A percentile compares a stretch with the other conserved stretches of the same genome.
Conservation (phyloP, 176 grass and related monocot species). For the Eragrostis curvula region DNA sequence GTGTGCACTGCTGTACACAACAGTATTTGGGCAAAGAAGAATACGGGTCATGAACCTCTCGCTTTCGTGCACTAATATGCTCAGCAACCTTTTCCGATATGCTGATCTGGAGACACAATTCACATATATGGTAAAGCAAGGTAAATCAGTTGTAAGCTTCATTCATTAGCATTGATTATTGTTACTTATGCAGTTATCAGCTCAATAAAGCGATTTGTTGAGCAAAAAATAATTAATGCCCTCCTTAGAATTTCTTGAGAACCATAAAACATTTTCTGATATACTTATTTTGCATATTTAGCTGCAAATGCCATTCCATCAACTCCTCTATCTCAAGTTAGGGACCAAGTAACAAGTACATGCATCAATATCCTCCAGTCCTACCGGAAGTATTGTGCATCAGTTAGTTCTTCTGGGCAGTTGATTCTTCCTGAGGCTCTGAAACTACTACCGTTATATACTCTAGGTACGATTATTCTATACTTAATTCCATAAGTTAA, state of each 20-base stretch:
- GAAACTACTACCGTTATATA: conserved; percentile 88
- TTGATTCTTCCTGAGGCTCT: conserved; percentile 88
- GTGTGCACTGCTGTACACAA: conserved; percentile 87
- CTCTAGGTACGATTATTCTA: conserved; percentile 57
- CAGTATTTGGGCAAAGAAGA: conserved; percentile 84
- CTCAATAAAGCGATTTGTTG: conserved; percentile 13
- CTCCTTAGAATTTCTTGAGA: conserved; percentile 4
- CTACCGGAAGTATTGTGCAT: conserved; percentile 82
- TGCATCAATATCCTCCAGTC: conserved; percentile 90
- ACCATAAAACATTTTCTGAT: neutral
- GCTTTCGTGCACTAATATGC: conserved; percentile 71
- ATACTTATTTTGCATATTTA: conserved; percentile 38
- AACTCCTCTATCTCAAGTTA: conserved; percentile 63
- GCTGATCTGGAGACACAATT: conserved; percentile 88
- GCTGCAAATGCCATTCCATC: conserved; percentile 65
- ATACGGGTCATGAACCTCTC: conserved; percentile 88
- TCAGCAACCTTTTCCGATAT: conserved; percentile 77
- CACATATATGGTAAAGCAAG: conserved; percentile 77
- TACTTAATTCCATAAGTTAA: conserved; percentile 1
- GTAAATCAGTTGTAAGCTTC: conserved; percentile 42
- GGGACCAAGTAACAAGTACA: conserved; percentile 66
- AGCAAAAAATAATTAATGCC: conserved; percentile 2
- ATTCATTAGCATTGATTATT: neutral
- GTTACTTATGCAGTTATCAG: neutral
- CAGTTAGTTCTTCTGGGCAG: conserved; percentile 85